These are phyloP conservation scores for Fonsecaea multimorphosa DNA, from an alignment of 2,329 filamentous ascomycete genomes.

Conservation along the genomic window DNA sequence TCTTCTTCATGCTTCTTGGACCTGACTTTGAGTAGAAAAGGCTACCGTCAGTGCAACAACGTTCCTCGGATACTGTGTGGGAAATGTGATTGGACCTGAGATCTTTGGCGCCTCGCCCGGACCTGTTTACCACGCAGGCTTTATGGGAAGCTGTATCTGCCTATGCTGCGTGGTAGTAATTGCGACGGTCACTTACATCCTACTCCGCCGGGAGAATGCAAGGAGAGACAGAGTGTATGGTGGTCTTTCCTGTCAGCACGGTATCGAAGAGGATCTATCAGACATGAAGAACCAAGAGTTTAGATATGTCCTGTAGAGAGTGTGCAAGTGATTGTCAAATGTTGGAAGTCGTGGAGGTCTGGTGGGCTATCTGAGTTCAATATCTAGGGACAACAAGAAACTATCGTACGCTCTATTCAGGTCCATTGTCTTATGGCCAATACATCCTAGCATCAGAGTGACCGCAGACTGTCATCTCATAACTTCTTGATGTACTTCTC, in stretches of 20 bases:
- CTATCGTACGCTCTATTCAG: too few species aligned
- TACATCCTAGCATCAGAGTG: too few species aligned
- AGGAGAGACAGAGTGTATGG: constrained; percentile 5
- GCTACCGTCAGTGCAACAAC: constrained; percentile 15
- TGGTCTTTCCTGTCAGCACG: not conserved
- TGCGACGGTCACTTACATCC: constrained; percentile 5
- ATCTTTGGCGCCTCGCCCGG: constrained; percentile 11
- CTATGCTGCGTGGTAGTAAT: constrained; percentile 15
- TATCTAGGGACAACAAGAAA: too few species aligned
- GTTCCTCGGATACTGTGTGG: constrained; percentile 10
- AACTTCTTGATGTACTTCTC: too few species aligned
- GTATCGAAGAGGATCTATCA: constrained; percentile 13
- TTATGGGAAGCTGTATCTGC: constrained; percentile 17
- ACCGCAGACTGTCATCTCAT: too few species aligned
- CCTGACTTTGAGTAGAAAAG: constrained; percentile 30
- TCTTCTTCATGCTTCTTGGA: not conserved
- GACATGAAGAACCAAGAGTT: constrained; percentile 10
- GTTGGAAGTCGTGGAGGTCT: too few species aligned
- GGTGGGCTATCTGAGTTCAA: too few species aligned
- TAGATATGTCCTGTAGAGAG: constrained; percentile 8
- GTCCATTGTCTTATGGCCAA: too few species aligned
- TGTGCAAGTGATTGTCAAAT: not conserved
- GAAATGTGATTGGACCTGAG: constrained; percentile 12
- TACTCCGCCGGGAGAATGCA: constrained; percentile 7
- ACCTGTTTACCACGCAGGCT: constrained; percentile 11